Evolutionary conservation across 495 filamentous ascomycete genomes (phyloP), one percentile per base, ranked within the genome.

Genomic region (Podospora sp.): DNA sequence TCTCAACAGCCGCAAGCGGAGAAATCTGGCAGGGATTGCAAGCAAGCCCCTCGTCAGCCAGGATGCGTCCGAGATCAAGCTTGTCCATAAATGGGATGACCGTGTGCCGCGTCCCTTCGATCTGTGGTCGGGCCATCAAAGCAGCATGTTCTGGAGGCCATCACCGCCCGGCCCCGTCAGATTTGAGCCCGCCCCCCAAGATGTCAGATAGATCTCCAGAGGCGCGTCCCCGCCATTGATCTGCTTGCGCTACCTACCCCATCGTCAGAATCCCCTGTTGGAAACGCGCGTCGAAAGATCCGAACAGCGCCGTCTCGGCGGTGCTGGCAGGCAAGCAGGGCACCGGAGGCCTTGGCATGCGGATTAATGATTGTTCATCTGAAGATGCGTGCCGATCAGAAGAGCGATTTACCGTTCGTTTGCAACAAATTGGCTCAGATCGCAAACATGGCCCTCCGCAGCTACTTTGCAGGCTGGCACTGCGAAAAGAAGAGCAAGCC

Each of bases 1-100:
- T 33, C 63, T 59, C 50, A 40, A 51, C 68, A 63, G 52, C 68
- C 68, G 68, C 58, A 53, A 65, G 60, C 68, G 63, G 68, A 67
- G 68, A 53, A 16, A 16, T n/a, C 66, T 18, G 46, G 36, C 36
- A 20, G 21, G 27, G 20, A 22, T 22, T 51, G 22, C 2, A 21
- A 22, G 22, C 65, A 60, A 66, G 64, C 64, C 64, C 63, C 55
- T 60, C 55, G 40, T 33, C 35, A 60, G 56, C 64, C 24, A 51
- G 56, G 24, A 52, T 14, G 22, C 14, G 8, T 24, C n/a, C n/a
- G 29, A 40, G 63, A 58, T 64, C 49, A 55, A 55, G 62, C 62
- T 64, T 64, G 27, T 64, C 62, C 62, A 2, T 21, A 60, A 55
- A 56, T 24, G 18, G 60, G 33, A 24, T 27, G 18, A 50, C 6